Evolutionary conservation across 352 stramenopile genomes (phyloP).

Genomic region (Phytophthora brassicae): DNA sequence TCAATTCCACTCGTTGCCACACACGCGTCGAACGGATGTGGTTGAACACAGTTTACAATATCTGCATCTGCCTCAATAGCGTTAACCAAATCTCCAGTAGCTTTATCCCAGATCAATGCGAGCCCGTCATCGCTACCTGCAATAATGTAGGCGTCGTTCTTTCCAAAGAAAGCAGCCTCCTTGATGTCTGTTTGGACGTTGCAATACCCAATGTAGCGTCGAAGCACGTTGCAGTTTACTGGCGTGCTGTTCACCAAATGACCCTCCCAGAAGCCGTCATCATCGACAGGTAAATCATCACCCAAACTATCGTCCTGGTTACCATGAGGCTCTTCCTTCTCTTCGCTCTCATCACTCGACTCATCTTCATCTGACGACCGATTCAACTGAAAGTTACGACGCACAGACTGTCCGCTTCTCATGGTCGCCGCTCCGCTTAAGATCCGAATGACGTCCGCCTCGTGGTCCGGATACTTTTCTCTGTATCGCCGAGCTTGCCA

Average conservation of each 20-base stretch:
- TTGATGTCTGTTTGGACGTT: slow-evolving; percentile 92
- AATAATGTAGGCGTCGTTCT: slow-evolving; percentile 86
- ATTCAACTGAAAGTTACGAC: slow-evolving; percentile 13
- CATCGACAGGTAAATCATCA: slow-evolving; percentile 29
- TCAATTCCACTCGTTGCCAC: slow-evolving; percentile 86
- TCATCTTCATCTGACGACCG: slow-evolving; percentile 33
- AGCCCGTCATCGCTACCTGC: slow-evolving; percentile 86
- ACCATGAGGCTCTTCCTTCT: slow-evolving; percentile 19
- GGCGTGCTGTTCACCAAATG: slow-evolving; percentile 30
- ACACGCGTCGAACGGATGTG: slow-evolving; percentile 75
- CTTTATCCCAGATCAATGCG: slow-evolving; percentile 86
- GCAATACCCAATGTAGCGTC: slow-evolving; percentile 85
- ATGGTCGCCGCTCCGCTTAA: slow-evolving; percentile 13
- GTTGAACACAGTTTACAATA: slow-evolving; percentile 90
- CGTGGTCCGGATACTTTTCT: slow-evolving; percentile 45
- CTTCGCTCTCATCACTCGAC: slow-evolving; percentile 31
- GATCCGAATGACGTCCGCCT: slow-evolving; percentile 44
- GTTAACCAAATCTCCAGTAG: slow-evolving; percentile 77
- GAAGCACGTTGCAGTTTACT: slow-evolving; percentile 67
- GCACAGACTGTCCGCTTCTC: not conserved
- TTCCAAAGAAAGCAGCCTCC: slow-evolving; percentile 85
- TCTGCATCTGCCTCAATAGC: slow-evolving; percentile 81
- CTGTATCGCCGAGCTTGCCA: slow-evolving; percentile 47
- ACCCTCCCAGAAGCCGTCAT: slow-evolving; percentile 63
- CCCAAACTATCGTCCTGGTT: slow-evolving; percentile 14